Evolutionary conservation across 2,329 filamentous ascomycete species (phyloP).

Genomic region (Curvularia hawaiiensis): DNA sequence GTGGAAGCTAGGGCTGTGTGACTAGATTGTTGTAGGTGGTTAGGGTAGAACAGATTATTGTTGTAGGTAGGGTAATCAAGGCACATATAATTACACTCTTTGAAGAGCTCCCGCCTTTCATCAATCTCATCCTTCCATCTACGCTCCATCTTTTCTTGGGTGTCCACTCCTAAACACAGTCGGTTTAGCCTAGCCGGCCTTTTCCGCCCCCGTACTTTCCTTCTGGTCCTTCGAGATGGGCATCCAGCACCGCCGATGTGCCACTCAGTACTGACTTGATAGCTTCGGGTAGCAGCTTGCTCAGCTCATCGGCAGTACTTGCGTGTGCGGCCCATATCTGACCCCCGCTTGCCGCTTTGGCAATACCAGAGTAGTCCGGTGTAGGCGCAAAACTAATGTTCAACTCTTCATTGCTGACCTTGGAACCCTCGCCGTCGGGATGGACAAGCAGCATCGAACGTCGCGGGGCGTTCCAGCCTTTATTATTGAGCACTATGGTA

Average conservation of each 20-base stretch:
- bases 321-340: constrained; percentile 66
- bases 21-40: background rate
- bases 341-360: constrained; percentile 67
- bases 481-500: constrained; percentile 72
- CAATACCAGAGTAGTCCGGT: constrained; percentile 71
- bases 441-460: constrained; percentile 68
- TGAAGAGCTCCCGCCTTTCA: background rate
- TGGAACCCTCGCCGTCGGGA: constrained; percentile 65
- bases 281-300: constrained; percentile 60
- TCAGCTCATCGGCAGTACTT: constrained; percentile 61
- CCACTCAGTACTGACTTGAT: constrained; percentile 63
- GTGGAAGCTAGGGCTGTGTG: background rate
- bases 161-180: background rate
- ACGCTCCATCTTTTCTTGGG: background rate
- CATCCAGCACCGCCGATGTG: constrained; percentile 66
- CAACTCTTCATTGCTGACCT: constrained; percentile 66
- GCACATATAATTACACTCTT: background rate
- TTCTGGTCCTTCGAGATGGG: constrained; percentile 61
- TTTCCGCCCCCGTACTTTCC: constrained; percentile 57
- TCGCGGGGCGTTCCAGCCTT: constrained; percentile 72
- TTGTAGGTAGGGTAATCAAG: background rate
- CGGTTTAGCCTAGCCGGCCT: constrained; percentile 10
- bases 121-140: background rate
- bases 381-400: constrained; percentile 70
- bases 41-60: background rate